Percentiles rank a stretch among this genome's conserved stretches.
These are phyloP conservation scores for Bretziella fagacearum DNA, from an alignment of 2,329 filamentous ascomycete genomes.

Conservation along the genomic window DNA sequence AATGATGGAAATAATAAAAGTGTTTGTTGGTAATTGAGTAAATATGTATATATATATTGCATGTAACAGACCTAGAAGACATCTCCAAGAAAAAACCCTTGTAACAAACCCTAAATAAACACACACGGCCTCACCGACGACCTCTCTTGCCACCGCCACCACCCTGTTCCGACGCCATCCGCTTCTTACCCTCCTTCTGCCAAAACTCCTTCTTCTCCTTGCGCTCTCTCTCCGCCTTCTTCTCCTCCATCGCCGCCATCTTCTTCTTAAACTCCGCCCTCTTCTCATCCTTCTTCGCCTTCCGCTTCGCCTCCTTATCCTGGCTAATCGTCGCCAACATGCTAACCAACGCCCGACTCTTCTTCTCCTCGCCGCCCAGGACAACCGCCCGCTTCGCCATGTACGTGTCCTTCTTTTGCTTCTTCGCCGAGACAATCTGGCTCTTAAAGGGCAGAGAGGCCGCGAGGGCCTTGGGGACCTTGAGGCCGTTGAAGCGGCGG, in stretches of 20 bases:
- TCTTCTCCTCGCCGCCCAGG: constrained; percentile 70
- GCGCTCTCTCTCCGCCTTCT: constrained; percentile 74
- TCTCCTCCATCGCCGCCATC: constrained; percentile 67
- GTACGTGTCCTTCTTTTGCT: constrained; percentile 69
- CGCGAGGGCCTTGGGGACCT: constrained; percentile 63
- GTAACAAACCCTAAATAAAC: neutral
- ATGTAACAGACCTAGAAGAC: neutral
- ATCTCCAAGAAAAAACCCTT: neutral
- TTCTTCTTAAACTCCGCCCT: constrained; percentile 66
- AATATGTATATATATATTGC: neutral
- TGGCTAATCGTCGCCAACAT: constrained; percentile 82
- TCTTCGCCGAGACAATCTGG: constrained; percentile 68
- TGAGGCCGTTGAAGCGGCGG: constrained; percentile 63
- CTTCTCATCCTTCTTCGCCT: constrained; percentile 75
- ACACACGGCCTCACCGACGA: constrained; percentile 10
- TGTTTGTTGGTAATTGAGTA: no score
- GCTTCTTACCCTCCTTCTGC: constrained; percentile 69
- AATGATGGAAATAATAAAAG: no score
- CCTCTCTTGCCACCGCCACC: constrained; percentile 23
- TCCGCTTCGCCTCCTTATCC: constrained; percentile 72
- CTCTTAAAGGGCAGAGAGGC: constrained; percentile 81
- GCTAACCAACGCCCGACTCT: constrained; percentile 74
- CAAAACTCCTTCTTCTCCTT: constrained; percentile 85
- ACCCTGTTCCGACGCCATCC: constrained; percentile 28
- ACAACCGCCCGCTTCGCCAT: constrained; percentile 93